These are phyloP conservation scores for Schizosaccharomyces lindneri DNA, from an alignment of 805 yeast genomes.

Conservation along the genomic window DNA sequence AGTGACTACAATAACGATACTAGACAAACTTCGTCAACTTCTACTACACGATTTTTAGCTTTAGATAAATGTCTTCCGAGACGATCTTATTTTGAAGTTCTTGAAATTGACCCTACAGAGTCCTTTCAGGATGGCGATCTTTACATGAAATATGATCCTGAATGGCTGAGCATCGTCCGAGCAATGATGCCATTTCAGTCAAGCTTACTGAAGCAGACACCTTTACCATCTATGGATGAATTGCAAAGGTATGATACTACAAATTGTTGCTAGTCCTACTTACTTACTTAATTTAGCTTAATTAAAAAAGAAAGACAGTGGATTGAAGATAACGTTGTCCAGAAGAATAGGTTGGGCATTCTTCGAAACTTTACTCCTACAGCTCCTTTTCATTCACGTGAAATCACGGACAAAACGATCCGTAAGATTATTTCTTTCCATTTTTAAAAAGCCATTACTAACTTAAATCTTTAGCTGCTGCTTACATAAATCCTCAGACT, in stretches of 20 bases:
- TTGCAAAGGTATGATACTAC: not conserved
- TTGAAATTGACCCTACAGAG: conserved; percentile 8
- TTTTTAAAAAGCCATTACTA: not conserved
- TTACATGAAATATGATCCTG: conserved; percentile 13
- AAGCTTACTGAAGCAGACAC: conserved; percentile 2
- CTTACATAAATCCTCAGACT: not conserved
- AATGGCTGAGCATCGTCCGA: conserved; percentile 16
- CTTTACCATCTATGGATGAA: conserved; percentile 2
- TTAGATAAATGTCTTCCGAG: conserved; percentile 62
- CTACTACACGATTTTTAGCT: conserved; percentile 35
- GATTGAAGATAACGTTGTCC: conserved; percentile 12
- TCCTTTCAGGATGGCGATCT: not conserved
- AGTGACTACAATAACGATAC: not conserved
- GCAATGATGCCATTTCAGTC: conserved; percentile 10
- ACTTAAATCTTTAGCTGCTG: not conserved
- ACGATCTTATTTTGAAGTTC: conserved; percentile 30
- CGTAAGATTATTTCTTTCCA: not conserved
- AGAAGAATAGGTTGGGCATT: conserved; percentile 8
- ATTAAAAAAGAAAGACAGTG: conserved; percentile 10
- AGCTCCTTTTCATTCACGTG: conserved; percentile 5
- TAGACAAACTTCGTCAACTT: not conserved
- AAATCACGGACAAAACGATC: not conserved
- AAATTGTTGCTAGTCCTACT: not conserved
- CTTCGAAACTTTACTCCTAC: conserved; percentile 11
- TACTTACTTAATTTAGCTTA: not conserved